A percentile compares a stretch with the other conserved stretches of the same genome.
Evolutionary conservation across 148 eudicot genomes (phyloP).

Genomic region (Camellia japonica): DNA sequence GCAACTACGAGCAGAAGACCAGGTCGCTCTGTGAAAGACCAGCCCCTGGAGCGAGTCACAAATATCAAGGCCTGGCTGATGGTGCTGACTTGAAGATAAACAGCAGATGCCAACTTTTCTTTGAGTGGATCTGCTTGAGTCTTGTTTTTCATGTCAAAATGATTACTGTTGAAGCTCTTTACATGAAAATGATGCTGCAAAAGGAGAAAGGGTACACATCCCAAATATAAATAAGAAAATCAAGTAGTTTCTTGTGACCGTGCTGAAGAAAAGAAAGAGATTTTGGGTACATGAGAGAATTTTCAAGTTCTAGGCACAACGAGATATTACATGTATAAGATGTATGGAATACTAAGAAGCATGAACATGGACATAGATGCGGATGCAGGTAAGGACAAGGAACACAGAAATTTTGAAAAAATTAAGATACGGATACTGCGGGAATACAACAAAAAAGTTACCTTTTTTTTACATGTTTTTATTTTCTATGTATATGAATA

Average conservation of each 20-base stretch:
- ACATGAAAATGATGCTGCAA: constrained; percentile 49
- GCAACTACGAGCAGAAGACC: constrained; percentile 59
- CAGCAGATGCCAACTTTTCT: constrained; percentile 63
- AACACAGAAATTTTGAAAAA: too few species aligned
- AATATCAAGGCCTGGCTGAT: constrained; percentile 70
- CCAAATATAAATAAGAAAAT: background rate
- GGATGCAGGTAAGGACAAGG: too few species aligned
- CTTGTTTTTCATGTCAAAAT: constrained; percentile 29
- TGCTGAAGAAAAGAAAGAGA: background rate
- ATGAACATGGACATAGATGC: too few species aligned
- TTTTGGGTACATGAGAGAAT: background rate
- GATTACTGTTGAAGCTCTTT: constrained; percentile 36
- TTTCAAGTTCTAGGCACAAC: background rate
- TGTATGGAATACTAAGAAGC: background rate
- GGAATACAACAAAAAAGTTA: too few species aligned
- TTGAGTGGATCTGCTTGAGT: constrained; percentile 35
- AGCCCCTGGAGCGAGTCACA: constrained; percentile 65
- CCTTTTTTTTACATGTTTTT: too few species aligned
- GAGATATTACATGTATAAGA: background rate
- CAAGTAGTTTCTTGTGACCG: background rate
- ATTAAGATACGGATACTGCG: too few species aligned
- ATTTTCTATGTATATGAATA: too few species aligned
- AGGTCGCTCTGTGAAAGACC: constrained; percentile 66
- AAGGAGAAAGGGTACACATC: background rate
- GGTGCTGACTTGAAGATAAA: constrained; percentile 72